Conservation (phyloP, 2,329 filamentous ascomycete species). For the Beauveria asiatica region DNA sequence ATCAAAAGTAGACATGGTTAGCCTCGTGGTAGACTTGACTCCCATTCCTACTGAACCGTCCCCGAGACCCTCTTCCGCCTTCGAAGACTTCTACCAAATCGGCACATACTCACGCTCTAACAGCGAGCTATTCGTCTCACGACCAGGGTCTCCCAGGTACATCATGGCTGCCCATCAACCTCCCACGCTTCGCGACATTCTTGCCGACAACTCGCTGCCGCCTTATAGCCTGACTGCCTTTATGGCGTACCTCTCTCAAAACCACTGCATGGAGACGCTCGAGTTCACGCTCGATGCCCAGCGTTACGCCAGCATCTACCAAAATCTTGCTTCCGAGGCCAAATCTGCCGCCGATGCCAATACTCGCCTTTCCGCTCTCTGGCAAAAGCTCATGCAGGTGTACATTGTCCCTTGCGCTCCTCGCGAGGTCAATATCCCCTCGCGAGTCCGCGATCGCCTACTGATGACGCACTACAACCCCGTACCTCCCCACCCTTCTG, state of each 20-base stretch:
- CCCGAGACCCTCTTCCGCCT: constrained; percentile 35
- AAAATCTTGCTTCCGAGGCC: constrained; percentile 31
- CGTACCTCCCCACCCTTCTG: constrained; percentile 62
- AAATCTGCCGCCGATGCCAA: constrained; percentile 34
- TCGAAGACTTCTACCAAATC: constrained; percentile 34
- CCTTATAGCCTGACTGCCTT: constrained; percentile 90
- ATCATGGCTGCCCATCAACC: constrained; percentile 28
- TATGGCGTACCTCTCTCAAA: constrained; percentile 93
- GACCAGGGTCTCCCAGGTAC: constrained; percentile 26
- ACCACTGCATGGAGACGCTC: constrained; percentile 91
- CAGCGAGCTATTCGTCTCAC: constrained; percentile 39
- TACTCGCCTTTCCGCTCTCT: constrained; percentile 69
- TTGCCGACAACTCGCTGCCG: constrained; percentile 74
- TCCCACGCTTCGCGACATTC: constrained; percentile 77
- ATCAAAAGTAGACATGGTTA: constrained; percentile 33
- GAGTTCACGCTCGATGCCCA: constrained; percentile 95
- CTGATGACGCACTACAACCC: constrained; percentile 48
- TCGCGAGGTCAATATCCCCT: constrained; percentile 84
- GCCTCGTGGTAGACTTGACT: constrained; percentile 34
- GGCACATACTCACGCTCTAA: constrained; percentile 36
- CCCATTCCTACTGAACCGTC: constrained; percentile 34
- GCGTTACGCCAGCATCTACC: constrained; percentile 60
- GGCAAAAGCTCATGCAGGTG: constrained; percentile 79
- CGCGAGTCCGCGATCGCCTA: constrained; percentile 73
- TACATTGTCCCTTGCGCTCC: constrained; percentile 83